A percentile compares a stretch with the other conserved stretches of the same genome.
These are phyloP conservation scores for Flammula alnicola DNA, from an alignment of 1,284 basidiomycete species.

Conservation along the genomic window DNA sequence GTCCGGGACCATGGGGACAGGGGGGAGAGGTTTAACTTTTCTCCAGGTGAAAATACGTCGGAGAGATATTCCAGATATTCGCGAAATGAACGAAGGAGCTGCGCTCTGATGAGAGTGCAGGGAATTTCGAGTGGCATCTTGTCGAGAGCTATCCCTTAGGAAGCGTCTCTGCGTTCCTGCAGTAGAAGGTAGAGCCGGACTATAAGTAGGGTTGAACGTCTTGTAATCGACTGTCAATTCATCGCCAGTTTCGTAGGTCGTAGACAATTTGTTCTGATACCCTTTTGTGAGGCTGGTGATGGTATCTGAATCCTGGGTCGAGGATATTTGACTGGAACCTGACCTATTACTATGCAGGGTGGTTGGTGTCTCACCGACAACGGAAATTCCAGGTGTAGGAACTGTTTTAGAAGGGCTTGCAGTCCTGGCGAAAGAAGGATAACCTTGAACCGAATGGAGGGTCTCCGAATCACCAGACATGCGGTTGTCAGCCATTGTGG, in stretches of 20 bases:
- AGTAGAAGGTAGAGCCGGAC: conserved; percentile 33
- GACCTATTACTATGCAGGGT: conserved; percentile 29
- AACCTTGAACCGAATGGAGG: conserved; percentile 28
- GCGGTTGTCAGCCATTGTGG: conserved; percentile 11
- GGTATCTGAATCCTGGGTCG: conserved; percentile 24
- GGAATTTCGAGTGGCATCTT: conserved; percentile 34
- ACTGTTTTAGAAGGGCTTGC: conserved; percentile 29
- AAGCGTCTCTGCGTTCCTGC: conserved; percentile 27
- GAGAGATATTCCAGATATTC: conserved; percentile 45
- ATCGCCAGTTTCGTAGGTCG: conserved; percentile 24
- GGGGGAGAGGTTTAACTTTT: conserved; percentile 56
- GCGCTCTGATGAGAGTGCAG: conserved; percentile 51
- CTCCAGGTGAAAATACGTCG: conserved; percentile 46
- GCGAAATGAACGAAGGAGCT: conserved; percentile 54
- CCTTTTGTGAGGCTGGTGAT: conserved; percentile 23
- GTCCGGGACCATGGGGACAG: conserved; percentile 53
- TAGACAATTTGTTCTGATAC: conserved; percentile 24
- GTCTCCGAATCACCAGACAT: conserved; percentile 30
- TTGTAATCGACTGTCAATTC: conserved; percentile 17
- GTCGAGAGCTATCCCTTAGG: conserved; percentile 19
- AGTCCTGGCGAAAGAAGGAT: conserved; percentile 30
- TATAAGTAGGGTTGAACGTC: conserved; percentile 14
- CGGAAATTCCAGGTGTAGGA: conserved; percentile 25
- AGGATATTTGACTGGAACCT: conserved; percentile 22
- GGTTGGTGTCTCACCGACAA: conserved; percentile 37